Base-by-base conservation (phyloP, 139 green algal genomes). In the Picochlorum costavermella region DNA sequence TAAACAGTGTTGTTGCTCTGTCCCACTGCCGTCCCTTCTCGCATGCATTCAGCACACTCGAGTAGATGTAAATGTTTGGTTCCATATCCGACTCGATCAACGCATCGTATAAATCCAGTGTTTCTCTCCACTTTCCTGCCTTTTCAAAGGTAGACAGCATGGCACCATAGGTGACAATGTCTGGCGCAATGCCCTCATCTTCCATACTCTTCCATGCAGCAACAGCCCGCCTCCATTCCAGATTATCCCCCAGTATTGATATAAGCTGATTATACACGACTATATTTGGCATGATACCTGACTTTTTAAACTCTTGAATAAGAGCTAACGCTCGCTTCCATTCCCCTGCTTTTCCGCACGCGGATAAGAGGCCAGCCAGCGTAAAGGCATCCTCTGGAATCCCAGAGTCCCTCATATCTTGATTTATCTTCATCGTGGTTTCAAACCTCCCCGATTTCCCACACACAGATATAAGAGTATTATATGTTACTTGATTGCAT, bases 401-500 rank as follows among this genome's bases (percentile, higher is more conserved):
- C 11, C 70, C 76, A 40, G 61, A 61, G 37, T 68, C 70, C 30
- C 79, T 63, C 88, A 95, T 92, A 53, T 86, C 74, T 26, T 76
- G 63, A 45, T 87, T 82, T 25, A 88, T 75, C 57, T 77, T 61
- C 50, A 83, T 65, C 14, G 77, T 64, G 28, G 65, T 46, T 10
- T 81, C 72, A 20, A 82, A 65, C 50, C 75, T 72, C 5, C 75
- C 77, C 10, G 64, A 72, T 59, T 86, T 88, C 66, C 76, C 85
- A 70, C 82, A 82, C 6, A 82, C 81, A n/a, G 73, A 82, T 64
- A 92, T 90, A 30, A 90, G 61, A 2, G 86, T 83, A 71, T 93
- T 93, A 76, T 84, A 93, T 37, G 76, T 90, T 23, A 84, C 89
- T 14, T 79, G 77, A 73, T 91, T 93, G 57, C 82, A 83, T 10